Conservation (phyloP, 2,329 filamentous ascomycete genomes). For the Elsinoe perseae region DNA sequence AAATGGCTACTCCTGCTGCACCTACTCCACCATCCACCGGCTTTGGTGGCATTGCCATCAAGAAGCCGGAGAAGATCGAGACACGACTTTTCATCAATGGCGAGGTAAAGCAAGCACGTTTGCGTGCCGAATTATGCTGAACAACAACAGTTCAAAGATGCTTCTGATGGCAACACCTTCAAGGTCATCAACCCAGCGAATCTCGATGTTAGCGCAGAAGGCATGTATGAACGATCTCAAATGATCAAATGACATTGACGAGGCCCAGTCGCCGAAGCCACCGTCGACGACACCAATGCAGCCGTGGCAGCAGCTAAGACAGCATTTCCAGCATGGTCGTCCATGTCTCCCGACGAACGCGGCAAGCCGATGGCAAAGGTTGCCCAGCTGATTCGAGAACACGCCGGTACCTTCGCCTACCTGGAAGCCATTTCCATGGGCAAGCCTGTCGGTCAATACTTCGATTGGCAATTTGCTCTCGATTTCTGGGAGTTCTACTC, state of each 20-base stretch:
- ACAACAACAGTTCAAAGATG: constrained; percentile 34
- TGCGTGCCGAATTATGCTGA: not conserved
- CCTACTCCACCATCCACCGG: not conserved
- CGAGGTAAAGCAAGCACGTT: constrained; percentile 29
- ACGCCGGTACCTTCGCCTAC: constrained; percentile 38
- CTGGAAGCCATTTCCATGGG: constrained; percentile 44
- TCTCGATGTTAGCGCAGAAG: constrained; percentile 34
- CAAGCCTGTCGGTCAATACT: constrained; percentile 34
- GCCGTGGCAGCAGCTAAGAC: constrained; percentile 40
- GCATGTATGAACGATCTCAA: constrained; percentile 16
- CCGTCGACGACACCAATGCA: constrained; percentile 35
- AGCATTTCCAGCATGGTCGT: constrained; percentile 42
- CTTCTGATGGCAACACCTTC: constrained; percentile 41
- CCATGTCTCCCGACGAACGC: constrained; percentile 34
- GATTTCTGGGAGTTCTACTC: constrained; percentile 37
- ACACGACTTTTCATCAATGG: constrained; percentile 46
- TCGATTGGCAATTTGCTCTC: constrained; percentile 33
- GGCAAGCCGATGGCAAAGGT: constrained; percentile 40
- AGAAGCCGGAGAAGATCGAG: constrained; percentile 26
- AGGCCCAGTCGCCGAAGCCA: constrained; percentile 39
- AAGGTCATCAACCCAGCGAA: constrained; percentile 39
- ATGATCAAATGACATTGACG: no score
- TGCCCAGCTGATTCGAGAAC: constrained; percentile 36
- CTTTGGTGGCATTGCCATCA: not conserved
- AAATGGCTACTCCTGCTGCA: constrained; percentile 1